phyloP scores from a whole-genome alignment of 2,329 filamentous ascomycete genomes.

The Aspergillus sp. region DNA sequence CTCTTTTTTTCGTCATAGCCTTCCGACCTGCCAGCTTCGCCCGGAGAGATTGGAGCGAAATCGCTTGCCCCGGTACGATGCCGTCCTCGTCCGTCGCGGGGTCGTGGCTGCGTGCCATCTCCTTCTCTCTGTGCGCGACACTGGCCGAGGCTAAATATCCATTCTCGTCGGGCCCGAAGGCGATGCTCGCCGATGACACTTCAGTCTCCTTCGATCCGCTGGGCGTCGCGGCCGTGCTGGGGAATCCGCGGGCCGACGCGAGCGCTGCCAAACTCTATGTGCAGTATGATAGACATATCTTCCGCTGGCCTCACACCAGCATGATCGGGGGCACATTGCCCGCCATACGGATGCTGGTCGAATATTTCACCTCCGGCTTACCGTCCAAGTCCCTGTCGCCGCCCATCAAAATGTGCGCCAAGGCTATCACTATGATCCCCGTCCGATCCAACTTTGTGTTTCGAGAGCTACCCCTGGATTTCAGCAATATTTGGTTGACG shows the following conservation, averaged over 20 bases:
- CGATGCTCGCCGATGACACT: conserved; percentile 8
- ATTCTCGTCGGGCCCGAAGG: conserved; percentile 7
- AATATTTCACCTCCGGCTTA: conserved; percentile 19
- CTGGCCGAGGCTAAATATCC: conserved; percentile 8
- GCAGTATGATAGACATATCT: conserved; percentile 19
- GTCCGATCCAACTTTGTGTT: conserved; percentile 25
- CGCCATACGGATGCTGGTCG: conserved; percentile 24
- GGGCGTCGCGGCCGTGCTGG: conserved; percentile 25
- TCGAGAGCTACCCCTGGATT: conserved; percentile 22
- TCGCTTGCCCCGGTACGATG: neutral
- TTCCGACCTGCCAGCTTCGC: neutral
- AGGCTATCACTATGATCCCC: conserved; percentile 18
- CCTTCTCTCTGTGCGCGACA: conserved; percentile 1
- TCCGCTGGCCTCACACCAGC: conserved; percentile 26
- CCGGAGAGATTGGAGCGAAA: neutral
- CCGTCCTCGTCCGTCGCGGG: neutral
- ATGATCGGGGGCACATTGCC: conserved; percentile 26
- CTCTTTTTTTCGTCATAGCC: neutral
- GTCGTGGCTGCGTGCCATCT: conserved; percentile 3
- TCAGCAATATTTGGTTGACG: conserved; percentile 22
- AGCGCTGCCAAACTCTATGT: conserved; percentile 24
- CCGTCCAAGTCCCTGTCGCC: conserved; percentile 15
- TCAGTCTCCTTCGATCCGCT: conserved; percentile 25
- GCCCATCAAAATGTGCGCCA: conserved; percentile 21
- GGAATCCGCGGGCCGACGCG: conserved; percentile 23